Evolutionary conservation across 768 basidiomycete genomes (phyloP), one percentile per base, ranked within the genome.

Genomic region (Auricularia heimuer): DNA sequence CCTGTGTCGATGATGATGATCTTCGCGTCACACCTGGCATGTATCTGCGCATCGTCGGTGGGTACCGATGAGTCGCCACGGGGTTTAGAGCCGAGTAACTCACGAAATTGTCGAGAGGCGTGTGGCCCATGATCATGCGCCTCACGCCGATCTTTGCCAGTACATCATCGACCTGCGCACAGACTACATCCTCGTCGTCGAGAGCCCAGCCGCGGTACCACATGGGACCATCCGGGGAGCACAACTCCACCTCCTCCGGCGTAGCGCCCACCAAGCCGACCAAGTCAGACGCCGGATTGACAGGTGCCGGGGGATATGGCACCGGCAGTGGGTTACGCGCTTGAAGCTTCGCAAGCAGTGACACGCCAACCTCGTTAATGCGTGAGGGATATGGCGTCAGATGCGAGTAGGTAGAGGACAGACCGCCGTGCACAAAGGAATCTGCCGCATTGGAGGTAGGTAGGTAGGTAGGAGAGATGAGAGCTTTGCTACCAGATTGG

Each of bases 1-100:
- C 76, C 77, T 1, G 80, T 81, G 68, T 81, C 80, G 64, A 82
- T 80, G 61, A 82, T 73, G 51, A 82, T 73, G 51, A 81, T 70
- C n/a, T 74, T 75, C 3, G 75, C 77, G 21, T 74, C 69, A 67
- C 80, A 82, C 34, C 80, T 65, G 11, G 72, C 64, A 7, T 75
- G 69, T 44, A 80, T 79, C 29, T 74, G 4, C 4, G 18, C 6
- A 16, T 10, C 18, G n/a, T 14, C 14, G 1, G 61, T 16, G 7
- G 33, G n/a, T 61, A 33, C 24, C 24, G 24, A 24, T 29, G 33
- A 33, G 37, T 8, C 33, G n/a, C 16, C 37, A 3, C 29, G 29
- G 29, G 29, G 29, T 29, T 29, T 29, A 29, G 33, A 18, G 18
- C 24, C 7, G 37, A 11, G 18, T 12, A 10, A 64, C 66, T 21